Evolutionary conservation across 306 rosid genomes (phyloP), one percentile per base, ranked within the genome.

Genomic region (Rosa persica): DNA sequence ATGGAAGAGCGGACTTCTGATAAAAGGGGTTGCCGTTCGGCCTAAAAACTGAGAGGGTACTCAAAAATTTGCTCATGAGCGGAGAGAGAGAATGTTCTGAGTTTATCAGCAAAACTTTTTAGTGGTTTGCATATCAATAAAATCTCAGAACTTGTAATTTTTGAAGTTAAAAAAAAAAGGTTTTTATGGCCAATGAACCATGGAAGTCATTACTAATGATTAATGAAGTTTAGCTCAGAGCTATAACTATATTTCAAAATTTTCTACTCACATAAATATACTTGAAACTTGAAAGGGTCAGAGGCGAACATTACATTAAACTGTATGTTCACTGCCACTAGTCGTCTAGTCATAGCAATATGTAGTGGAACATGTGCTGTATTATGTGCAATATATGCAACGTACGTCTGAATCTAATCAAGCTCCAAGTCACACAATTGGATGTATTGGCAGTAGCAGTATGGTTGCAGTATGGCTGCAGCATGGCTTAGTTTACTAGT

Each of bases 1-100:
- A 2, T 92, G 98, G 97, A 94, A 92, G 88, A 78, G 58, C 3
- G 97, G 97, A 34, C 90, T 92, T 72, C 2, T 89, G 73, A 78
- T 92, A 81, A 87, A 83, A 86, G 97, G 91, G 0, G 71, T 89
- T 68, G 42, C 62, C 70, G 82, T 94, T 81, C 88, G 78, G 23
- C 87, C 97, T 39, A 87, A 86, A 79, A 70, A 75, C 76, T 81
- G 46, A 47, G 23, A 74, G 38, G 8, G 5, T 23, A n/a, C 77
- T n/a, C 15, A 58, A 19, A 42, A 42, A 43, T 23, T 42, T 0
- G 30, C 43, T 74, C 43, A 43, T 46, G 60, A 17, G 60, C 4
- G 7, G 20, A 30, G n/a, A 44, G 39, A 15, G 19, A 6, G 4
- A 46, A 3, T 40, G 9, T 62, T 54, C 36, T 5, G 62, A n/a